Evolutionary conservation across 306 rosid species (phyloP).

Genomic region (Parietaria judaica): DNA sequence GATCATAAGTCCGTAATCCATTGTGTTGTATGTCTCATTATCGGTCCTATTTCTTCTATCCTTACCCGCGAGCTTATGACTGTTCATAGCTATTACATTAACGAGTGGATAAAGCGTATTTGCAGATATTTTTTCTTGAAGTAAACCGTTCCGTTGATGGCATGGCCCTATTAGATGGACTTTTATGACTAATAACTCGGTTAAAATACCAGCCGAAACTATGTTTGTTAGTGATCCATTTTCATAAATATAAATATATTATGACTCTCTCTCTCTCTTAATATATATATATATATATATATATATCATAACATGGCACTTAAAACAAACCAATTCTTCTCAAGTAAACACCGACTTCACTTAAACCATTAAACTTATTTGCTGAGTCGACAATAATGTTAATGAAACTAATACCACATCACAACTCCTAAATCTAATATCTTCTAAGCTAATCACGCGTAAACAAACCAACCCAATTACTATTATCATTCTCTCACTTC

Average conservation of each 20-base stretch:
- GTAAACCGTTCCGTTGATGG: too few relatives aligned
- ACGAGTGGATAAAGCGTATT: too few relatives aligned
- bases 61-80: too few relatives aligned
- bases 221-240: neutral
- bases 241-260: neutral
- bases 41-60: too few relatives aligned
- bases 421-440: slow-evolving; percentile 25
- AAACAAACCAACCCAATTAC: slow-evolving; percentile 34
- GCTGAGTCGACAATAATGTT: slow-evolving; percentile 14
- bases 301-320: slow-evolving; percentile 5
- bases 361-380: slow-evolving; percentile 23
- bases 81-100: too few relatives aligned
- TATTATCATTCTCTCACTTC: slow-evolving; percentile 12
- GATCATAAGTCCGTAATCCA: too few relatives aligned
- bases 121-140: too few relatives aligned
- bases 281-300: neutral
- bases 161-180: too few relatives aligned
- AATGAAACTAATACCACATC: slow-evolving; percentile 18
- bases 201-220: too few relatives aligned
- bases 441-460: slow-evolving; percentile 30
- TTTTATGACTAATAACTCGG: too few relatives aligned
- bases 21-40: too few relatives aligned
- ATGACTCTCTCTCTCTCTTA: neutral
- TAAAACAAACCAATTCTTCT: slow-evolving; percentile 1
- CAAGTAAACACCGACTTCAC: slow-evolving; percentile 14